Base-by-base conservation (phyloP, 1,284 basidiomycete species). In the Taiwanofungus camphoratus region DNA sequence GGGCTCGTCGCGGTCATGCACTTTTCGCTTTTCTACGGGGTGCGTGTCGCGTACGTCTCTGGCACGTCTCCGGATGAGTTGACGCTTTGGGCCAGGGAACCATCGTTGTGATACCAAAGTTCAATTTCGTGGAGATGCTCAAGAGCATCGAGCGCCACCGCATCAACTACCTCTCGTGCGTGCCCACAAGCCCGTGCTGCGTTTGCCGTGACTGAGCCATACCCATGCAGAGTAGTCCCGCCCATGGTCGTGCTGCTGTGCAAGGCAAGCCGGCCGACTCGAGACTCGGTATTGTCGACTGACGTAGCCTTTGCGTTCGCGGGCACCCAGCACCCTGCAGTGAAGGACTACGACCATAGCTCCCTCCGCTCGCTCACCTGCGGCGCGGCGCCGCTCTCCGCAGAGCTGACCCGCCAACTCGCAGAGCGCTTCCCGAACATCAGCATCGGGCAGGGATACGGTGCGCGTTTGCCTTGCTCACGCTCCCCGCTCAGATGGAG, bases 351-450 rank as follows among this genome's bases (percentile, higher is more conserved):
- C 54, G 73, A 87, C 50, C 64, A 90, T 16, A 69, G 66, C 24
- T 62, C 68, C 32, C 59, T 89, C 36, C 65, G 75, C 41, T 65
- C 71, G 51, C 67, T 76, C 46, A 72, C 83, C 62, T 68, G 66
- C 23, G 80, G 83, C 18, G 86, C 82, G 0, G 85, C 85, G 0
- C 85, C 85, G 2, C 61, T 88, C 1, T 77, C 82, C 3, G 62
- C 70, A 15, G 83, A 84, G 51, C 65, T 82, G 11, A 76, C 72
- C 43, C 51, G 68, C 16, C 69, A 76, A 51, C 60, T 84, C n/a
- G 65, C 72, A 39, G 59, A 66, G n/a, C 56, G 79, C 29, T 61
- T 86, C 12, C 79, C 80, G 0, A 62, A 73, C 18, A 69, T 71
- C 1, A 64, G 70, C 37, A 73, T 84, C 35, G 78, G 78, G 1